These are phyloP conservation scores for Gossypium trilobum DNA, from an alignment of 441 rosid genomes.

Conservation along the genomic window DNA sequence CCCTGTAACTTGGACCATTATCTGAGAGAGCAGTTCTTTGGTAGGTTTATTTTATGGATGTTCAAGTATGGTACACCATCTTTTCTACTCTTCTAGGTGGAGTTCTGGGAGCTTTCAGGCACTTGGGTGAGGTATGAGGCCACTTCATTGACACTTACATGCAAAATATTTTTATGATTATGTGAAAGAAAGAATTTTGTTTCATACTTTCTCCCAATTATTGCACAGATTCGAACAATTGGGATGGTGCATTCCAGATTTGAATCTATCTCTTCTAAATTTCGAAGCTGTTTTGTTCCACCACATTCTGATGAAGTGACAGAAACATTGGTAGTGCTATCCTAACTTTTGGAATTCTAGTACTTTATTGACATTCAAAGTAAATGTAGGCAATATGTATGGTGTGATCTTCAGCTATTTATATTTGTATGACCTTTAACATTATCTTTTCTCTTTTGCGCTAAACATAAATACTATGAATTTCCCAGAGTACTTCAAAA, in stretches of 20 bases:
- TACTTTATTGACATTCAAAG: neutral
- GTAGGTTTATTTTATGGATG: slow-evolving; percentile 87
- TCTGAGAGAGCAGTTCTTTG: slow-evolving; percentile 12
- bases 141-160: neutral
- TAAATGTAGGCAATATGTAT: neutral
- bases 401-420: neutral
- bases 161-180: neutral
- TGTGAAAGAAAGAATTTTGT: neutral
- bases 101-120: slow-evolving; percentile 86
- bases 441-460: slow-evolving; percentile 7
- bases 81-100: slow-evolving; percentile 89
- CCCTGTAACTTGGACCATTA: slow-evolving; percentile 11
- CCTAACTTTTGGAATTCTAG: slow-evolving; percentile 6
- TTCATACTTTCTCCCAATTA: neutral
- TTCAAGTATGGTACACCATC: slow-evolving; percentile 94
- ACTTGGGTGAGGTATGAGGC: slow-evolving; percentile 81
- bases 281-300: slow-evolving; percentile 59
- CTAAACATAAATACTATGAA: slow-evolving; percentile 10
- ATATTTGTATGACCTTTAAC: neutral
- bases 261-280: slow-evolving; percentile 48
- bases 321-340: slow-evolving; percentile 30
- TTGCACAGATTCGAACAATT: slow-evolving; percentile 73
- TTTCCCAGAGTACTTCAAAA: slow-evolving; percentile 41
- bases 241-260: slow-evolving; percentile 94
- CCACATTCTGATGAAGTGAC: slow-evolving; percentile 21